phyloP scores from a whole-genome alignment of 148 eudicot genomes.

The Rhododendron williamsianum region DNA sequence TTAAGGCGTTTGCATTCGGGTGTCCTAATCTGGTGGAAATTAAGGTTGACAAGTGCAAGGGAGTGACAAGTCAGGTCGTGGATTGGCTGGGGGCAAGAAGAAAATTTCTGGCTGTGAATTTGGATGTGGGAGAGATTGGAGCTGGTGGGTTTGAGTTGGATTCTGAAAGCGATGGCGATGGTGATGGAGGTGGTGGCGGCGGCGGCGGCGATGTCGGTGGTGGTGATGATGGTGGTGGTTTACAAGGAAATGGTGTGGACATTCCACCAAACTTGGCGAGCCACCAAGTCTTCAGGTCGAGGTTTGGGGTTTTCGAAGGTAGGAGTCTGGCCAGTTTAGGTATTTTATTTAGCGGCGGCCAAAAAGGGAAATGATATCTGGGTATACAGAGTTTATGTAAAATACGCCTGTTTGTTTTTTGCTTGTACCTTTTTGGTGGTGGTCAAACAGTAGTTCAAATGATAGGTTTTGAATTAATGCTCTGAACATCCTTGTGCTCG shows the following conservation, averaged over 20 bases:
- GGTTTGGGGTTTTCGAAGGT: constrained; percentile 25
- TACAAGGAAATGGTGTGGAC: constrained; percentile 42
- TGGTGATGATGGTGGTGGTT: constrained; percentile 13
- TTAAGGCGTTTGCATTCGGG: constrained; percentile 54
- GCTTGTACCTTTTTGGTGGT: too few species aligned
- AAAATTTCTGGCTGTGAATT: constrained; percentile 44
- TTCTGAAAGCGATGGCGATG: constrained; percentile 14
- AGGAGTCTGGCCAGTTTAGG: not conserved
- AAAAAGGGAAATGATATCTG: too few species aligned
- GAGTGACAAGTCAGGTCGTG: constrained; percentile 46
- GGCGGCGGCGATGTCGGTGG: constrained; percentile 25
- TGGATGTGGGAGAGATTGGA: constrained; percentile 54
- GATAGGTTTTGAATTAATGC: too few species aligned
- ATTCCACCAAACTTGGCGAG: constrained; percentile 13
- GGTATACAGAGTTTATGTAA: too few species aligned
- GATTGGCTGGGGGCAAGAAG: constrained; percentile 47
- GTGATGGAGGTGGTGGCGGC: constrained; percentile 19
- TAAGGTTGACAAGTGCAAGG: constrained; percentile 70
- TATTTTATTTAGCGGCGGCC: too few species aligned
- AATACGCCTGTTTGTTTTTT: too few species aligned
- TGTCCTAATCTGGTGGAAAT: constrained; percentile 72
- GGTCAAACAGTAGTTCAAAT: too few species aligned
- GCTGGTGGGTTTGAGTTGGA: constrained; percentile 28
- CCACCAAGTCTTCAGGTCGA: constrained; percentile 12
- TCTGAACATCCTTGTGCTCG: too few species aligned